These are phyloP conservation scores for Chalciporus chontae DNA, from an alignment of 768 basidiomycete genomes.

Conservation along the genomic window DNA sequence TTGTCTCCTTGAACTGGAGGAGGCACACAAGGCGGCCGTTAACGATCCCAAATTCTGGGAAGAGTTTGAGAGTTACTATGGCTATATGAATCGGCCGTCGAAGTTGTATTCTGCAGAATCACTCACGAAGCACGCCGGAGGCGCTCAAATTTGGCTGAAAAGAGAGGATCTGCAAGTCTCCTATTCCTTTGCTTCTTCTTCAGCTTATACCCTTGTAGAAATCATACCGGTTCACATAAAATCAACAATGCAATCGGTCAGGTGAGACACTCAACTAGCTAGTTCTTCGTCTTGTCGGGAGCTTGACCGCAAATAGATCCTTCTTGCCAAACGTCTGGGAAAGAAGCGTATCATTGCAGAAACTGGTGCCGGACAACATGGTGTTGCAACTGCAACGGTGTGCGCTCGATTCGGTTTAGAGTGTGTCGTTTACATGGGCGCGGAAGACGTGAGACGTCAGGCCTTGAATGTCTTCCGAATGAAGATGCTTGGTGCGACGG, in stretches of 20 bases:
- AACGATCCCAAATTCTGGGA: constrained; percentile 89
- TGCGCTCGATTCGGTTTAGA: constrained; percentile 96
- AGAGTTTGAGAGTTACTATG: constrained; percentile 83
- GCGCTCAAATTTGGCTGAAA: constrained; percentile 97
- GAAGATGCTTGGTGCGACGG: constrained; percentile 93
- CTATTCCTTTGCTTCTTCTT: background rate
- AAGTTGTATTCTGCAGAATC: constrained; percentile 89
- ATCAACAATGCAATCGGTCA: constrained; percentile 99
- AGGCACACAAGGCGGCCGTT: constrained; percentile 83
- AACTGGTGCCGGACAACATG: constrained; percentile 98
- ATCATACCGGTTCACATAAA: constrained; percentile 98
- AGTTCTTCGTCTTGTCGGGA: background rate
- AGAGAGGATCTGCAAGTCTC: constrained; percentile 78
- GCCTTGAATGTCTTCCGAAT: constrained; percentile 98
- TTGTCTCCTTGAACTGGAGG: constrained; percentile 85
- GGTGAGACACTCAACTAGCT: constrained; percentile 36
- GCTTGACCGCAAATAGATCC: constrained; percentile 50
- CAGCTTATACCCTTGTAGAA: constrained; percentile 43
- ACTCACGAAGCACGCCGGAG: constrained; percentile 84
- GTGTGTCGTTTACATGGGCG: constrained; percentile 97
- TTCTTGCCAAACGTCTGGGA: constrained; percentile 89
- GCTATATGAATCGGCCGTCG: constrained; percentile 94
- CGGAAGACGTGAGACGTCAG: constrained; percentile 94
- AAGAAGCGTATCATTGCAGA: constrained; percentile 98
- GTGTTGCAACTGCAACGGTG: constrained; percentile 97